Base-by-base conservation (phyloP, 2,329 filamentous ascomycete genomes). In the Ascochyta pisi region DNA sequence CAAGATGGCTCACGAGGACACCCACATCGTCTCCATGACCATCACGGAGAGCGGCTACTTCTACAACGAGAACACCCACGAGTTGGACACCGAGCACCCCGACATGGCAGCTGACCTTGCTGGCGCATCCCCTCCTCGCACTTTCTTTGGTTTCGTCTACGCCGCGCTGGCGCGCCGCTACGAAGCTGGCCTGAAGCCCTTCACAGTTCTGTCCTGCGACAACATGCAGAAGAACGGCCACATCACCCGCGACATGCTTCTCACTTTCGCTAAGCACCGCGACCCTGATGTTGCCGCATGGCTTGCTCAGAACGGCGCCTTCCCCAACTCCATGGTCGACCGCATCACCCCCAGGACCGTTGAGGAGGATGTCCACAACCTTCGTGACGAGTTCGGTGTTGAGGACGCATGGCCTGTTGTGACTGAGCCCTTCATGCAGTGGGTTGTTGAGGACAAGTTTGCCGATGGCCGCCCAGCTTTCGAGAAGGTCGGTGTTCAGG, bases 271-370 rank as follows among this genome's bases (percentile, higher is more conserved):
- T 23, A 59, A 59, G 24, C 66, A 64, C 52, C 61, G 62, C 42
- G 55, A 70, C 46, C 61, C 64, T 5, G 62, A 68, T 39, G 55
- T 70, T 24, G 67, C 67, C 29, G 56, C 57, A 31, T 70, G 67
- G 67, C 62, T 70, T 16, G 61, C 64, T 40, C 54, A 62, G 53
- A 66, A 68, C 39, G 67, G 67, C 50, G 67, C 67, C 29, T 70
- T 70, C 62, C 67, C 67, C 50, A 70, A 70, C 63, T 66, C 63
- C 47, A 70, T 70, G 67, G 67, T 70, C 6, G 67, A 70, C 61
- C 62, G 67, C n/a, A 70, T 70, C 45, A 70, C 67, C 16, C 67
- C 67, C 24, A 57, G 66, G 31, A 70, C 67, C 31, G 58, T 60
- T 13, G 64, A 67, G 9, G 61, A 57, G 31, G 66, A 70, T 57